Percentiles rank a stretch among this genome's conserved stretches.
Conservation (phyloP, 148 eudicot species). For the Pouteria glomerata region DNA sequence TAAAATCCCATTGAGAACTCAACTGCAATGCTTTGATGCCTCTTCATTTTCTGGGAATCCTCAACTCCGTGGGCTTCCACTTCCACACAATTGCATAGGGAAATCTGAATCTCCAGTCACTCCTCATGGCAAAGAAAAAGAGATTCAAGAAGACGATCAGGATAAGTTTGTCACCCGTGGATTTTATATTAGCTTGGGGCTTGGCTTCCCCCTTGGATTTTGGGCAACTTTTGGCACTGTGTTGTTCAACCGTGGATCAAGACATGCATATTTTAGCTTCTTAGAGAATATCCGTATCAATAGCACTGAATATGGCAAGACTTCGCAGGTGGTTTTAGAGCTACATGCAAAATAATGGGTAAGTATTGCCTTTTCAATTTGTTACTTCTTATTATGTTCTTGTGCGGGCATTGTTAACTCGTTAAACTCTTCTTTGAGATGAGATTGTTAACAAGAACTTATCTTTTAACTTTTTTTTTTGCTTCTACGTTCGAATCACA, state of each 20-base stretch:
- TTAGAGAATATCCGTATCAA: neutral
- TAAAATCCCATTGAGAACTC: slow-evolving; percentile 24
- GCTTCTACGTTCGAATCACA: too few relatives aligned
- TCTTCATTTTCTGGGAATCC: slow-evolving; percentile 19
- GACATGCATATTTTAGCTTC: slow-evolving; percentile 3
- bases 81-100: slow-evolving; percentile 7
- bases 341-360: too few relatives aligned
- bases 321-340: neutral
- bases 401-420: too few relatives aligned
- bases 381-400: too few relatives aligned
- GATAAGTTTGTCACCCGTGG: neutral
- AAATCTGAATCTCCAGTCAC: neutral
- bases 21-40: slow-evolving; percentile 19
- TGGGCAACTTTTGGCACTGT: slow-evolving; percentile 8
- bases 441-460: too few relatives aligned
- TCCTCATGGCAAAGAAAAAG: neutral
- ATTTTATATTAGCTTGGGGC: slow-evolving; percentile 5
- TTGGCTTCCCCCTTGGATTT: slow-evolving; percentile 13
- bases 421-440: too few relatives aligned
- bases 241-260: neutral
- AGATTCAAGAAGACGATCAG: neutral
- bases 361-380: too few relatives aligned
- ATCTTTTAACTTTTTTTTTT: too few relatives aligned
- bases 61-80: slow-evolving; percentile 26
- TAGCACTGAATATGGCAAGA: neutral